Evolutionary conservation across 257 asterid genomes (phyloP), one percentile per base, ranked within the genome.

Genomic region (Ilex asprella): DNA sequence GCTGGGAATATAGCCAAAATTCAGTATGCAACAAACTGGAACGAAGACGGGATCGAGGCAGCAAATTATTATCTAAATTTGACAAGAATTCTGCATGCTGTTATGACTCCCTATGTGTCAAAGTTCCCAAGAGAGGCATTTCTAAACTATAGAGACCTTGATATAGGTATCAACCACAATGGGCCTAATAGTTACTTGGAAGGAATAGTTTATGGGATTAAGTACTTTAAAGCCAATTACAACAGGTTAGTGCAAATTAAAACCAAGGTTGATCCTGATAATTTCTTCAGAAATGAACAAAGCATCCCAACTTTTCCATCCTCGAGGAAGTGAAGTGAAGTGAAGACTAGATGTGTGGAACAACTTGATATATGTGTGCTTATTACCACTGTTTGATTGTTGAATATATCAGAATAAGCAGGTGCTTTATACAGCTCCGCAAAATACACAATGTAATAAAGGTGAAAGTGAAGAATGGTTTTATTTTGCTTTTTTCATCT

Each of bases 81-180:
- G 74, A 70, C 75, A 46, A 65, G 76, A 14, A 41, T 15, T 61
- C 55, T 79, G 57, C 60, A 52, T n/a, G 59, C 12, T 21, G 64
- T 27, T 12, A 76, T 79, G 85, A 76, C 85, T 10, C 85, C 85
- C 2, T 79, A 67, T 8, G 85, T 79, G 0, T 79, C 85, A 3
- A 70, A 30, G 76, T 63, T 55, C 21, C 85, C 85, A 0, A 59
- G 85, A 30, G 65, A 67, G 54, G 67, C 85, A 2, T 79, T 73
- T 52, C 16, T 79, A 8, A 79, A 79, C 15, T 79, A 79, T 77
- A 64, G 82, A 29, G 85, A 79, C 73, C 76, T 73, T 4, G 85
- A 79, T 58, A 67, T 79, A n/a, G 46, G 86, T 51, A 30, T 67
- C 6, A 80, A 71, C 62, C 30, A 55, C 15, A 63, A 76, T 6